Evolutionary conservation across 805 yeast species (phyloP).

Genomic region (Ogataea pignaliae): DNA sequence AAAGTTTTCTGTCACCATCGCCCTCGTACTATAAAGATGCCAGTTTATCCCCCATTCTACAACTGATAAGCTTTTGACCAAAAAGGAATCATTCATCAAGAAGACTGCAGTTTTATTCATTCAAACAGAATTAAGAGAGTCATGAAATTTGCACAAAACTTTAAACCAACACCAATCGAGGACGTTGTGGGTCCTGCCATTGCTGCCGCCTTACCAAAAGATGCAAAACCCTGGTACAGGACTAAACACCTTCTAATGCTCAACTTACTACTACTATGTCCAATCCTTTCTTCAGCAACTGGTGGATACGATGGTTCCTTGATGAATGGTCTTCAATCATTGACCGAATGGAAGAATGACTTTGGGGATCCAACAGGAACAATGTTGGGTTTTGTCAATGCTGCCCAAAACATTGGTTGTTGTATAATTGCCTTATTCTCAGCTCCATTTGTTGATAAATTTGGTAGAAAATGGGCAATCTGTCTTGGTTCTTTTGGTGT

Average conservation of each 20-base stretch:
- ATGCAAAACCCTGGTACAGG: constrained; percentile 30
- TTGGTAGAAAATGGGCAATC: constrained; percentile 60
- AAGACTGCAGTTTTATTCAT: no score
- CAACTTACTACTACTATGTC: constrained; percentile 34
- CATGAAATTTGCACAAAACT: no score
- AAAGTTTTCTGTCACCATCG: no score
- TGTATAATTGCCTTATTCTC: constrained; percentile 25
- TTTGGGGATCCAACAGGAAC: constrained; percentile 32
- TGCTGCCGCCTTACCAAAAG: constrained; percentile 17
- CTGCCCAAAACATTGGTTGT: constrained; percentile 36
- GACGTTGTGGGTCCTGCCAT: constrained; percentile 18
- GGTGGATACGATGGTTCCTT: constrained; percentile 40
- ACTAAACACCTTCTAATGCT: constrained; percentile 36
- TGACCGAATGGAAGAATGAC: constrained; percentile 32
- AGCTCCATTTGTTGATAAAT: constrained; percentile 36
- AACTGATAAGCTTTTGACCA: no score
- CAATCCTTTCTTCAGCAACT: constrained; percentile 33
- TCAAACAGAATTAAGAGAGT: no score
- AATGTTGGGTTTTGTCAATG: constrained; percentile 32
- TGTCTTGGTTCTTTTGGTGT: constrained; percentile 48
- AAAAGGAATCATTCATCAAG: no score
- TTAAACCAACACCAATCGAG: constrained; percentile 11
- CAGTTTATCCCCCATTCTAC: no score
- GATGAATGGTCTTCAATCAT: constrained; percentile 43
- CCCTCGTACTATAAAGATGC: no score